phyloP scores from a whole-genome alignment of 2,329 filamentous ascomycete species.

The Helminthosporium solani region DNA sequence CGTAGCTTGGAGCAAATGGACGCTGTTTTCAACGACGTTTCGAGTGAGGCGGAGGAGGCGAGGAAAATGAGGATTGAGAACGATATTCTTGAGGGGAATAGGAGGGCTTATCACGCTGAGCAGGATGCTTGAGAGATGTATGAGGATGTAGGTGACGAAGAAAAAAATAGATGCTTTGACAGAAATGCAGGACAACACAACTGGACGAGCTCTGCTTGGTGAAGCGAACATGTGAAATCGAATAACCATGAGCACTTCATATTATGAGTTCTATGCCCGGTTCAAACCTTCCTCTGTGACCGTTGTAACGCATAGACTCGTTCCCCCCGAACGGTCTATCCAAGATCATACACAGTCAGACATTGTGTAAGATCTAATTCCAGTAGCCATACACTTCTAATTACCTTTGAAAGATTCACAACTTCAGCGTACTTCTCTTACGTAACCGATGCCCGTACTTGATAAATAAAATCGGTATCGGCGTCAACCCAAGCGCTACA shows the following conservation, averaged over 20 bases:
- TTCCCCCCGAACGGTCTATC: too few relatives aligned
- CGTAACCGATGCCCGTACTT: constrained; percentile 37
- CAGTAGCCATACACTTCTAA: background rate
- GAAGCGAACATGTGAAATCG: too few relatives aligned
- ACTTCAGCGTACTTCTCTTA: constrained; percentile 27
- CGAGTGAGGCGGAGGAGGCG: constrained; percentile 37
- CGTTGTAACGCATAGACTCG: too few relatives aligned
- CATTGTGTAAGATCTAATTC: too few relatives aligned
- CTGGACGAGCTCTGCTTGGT: too few relatives aligned
- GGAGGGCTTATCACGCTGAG: background rate
- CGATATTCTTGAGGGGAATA: constrained; percentile 27
- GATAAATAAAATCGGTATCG: constrained; percentile 41
- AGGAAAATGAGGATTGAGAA: constrained; percentile 33
- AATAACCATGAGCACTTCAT: too few relatives aligned
- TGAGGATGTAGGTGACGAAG: background rate
- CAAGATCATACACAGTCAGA: too few relatives aligned
- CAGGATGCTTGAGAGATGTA: background rate
- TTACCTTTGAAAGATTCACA: constrained; percentile 9
- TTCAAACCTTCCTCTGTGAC: too few relatives aligned
- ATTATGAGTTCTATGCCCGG: too few relatives aligned
- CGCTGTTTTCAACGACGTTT: constrained; percentile 39
- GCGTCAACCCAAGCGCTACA: constrained; percentile 28
- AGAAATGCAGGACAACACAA: too few relatives aligned
- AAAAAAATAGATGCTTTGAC: too few relatives aligned
- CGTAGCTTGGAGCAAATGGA: constrained; percentile 42